Evolutionary conservation across 2,329 filamentous ascomycete genomes (phyloP), one percentile per base, ranked within the genome.

Genomic region (Epichloe bromicola): DNA sequence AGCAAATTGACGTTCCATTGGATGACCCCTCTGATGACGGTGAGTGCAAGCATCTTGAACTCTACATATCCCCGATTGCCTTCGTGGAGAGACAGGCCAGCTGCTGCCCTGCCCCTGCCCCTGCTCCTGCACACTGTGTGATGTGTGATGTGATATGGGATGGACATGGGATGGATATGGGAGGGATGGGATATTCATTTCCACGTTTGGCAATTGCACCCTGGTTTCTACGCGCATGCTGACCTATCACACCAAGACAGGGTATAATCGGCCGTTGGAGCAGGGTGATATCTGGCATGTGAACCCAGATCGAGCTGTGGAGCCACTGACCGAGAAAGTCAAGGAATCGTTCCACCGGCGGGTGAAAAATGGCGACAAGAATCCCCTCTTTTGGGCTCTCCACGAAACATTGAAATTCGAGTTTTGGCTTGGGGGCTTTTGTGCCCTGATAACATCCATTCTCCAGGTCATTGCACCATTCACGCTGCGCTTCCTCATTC

Each of bases 11-110:
- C 84, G 4, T 97, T 95, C 63, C 80, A 88, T 64, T 97, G 91
- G 91, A 91, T 96, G 75, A 81, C 82, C 83, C 83, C 88, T 1
- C 63, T 97, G 51, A 97, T 97, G 90, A 75, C 69, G 56, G 83
- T 85, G 66, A 69, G 78, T 39, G 26, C 34, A 39, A 46, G 43
- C 41, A 39, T 23, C 14, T 11, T 15, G 15, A 44, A 42, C 12
- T 38, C n/a, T 34, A 26, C 23, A 26, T 26, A 14, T 38, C 37
- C 10, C 17, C 38, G 17, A 38, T 15, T 17, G 7, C 26, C 26
- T 26, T 26, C 4, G 12, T 37, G 23, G 23, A 26, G 23, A 26
- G 23, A 26, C 23, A 26, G 23, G 6, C 23, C 19, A 20, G 19
- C 19, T 19, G 19, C 19, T 19, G 19, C 19, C 19, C 11, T 19